Percentiles rank a stretch among this genome's conserved stretches.
Evolutionary conservation across 2,329 filamentous ascomycete genomes (phyloP).

Genomic region (Hypoxylon sp.): DNA sequence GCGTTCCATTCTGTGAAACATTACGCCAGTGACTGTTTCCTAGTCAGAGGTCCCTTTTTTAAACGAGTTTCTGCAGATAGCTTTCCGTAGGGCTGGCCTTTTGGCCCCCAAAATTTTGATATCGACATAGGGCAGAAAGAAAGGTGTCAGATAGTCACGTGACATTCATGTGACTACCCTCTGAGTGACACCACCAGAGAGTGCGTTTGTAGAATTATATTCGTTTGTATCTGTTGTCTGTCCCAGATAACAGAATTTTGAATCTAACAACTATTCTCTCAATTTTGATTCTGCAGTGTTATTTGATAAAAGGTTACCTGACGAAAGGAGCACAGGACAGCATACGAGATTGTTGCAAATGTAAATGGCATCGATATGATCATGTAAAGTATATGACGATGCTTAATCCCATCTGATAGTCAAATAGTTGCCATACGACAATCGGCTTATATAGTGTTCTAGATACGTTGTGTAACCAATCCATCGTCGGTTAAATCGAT

Average conservation of each 20-base stretch:
- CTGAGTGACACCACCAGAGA: no score
- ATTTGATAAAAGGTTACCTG: no score
- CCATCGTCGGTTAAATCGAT: conserved; percentile 10
- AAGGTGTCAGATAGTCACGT: no score
- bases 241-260: no score
- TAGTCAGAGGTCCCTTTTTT: background rate
- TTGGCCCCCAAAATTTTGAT: background rate
- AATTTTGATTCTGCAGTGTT: no score
- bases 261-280: no score
- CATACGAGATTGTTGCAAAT: background rate
- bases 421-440: conserved; percentile 16
- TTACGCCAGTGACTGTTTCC: background rate
- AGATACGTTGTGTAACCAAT: background rate
- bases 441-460: conserved; percentile 4
- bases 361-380: background rate
- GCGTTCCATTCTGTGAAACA: background rate
- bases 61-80: background rate
- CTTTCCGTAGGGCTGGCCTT: background rate
- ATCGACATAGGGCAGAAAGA: background rate
- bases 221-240: no score
- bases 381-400: background rate
- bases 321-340: background rate
- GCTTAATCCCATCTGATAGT: conserved; percentile 16
- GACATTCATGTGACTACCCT: no score
- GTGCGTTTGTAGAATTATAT: no score